Evolutionary conservation across 805 yeast genomes (phyloP).

Genomic region (Cyberlindnera americana): DNA sequence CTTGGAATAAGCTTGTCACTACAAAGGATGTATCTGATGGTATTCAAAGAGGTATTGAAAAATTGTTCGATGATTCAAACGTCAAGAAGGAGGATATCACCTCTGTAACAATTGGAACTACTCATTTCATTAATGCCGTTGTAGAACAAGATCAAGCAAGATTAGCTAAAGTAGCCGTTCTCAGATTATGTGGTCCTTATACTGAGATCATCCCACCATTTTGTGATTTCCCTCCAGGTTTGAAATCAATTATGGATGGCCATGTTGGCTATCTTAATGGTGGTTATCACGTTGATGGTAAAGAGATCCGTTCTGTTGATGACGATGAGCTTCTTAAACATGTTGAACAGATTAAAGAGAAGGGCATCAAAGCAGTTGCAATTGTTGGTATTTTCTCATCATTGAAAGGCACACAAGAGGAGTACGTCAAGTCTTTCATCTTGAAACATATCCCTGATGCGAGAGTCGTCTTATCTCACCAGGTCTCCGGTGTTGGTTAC

Average conservation of each 20-base stretch:
- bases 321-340: conserved; percentile 29
- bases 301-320: conserved; percentile 32
- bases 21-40: conserved; percentile 43
- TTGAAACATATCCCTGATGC: conserved; percentile 33
- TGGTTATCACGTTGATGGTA: conserved; percentile 41
- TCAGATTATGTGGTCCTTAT: conserved; percentile 42
- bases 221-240: conserved; percentile 40
- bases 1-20: conserved; percentile 42
- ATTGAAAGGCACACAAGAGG: conserved; percentile 36
- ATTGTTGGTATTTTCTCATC: conserved; percentile 39
- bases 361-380: conserved; percentile 36
- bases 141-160: conserved; percentile 41
- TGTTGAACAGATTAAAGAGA: conserved; percentile 29
- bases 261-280: conserved; percentile 36
- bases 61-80: conserved; percentile 29
- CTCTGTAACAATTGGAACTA: conserved; percentile 46
- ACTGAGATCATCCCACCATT: conserved; percentile 36
- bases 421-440: conserved; percentile 31
- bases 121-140: conserved; percentile 48
- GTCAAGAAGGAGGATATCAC: conserved; percentile 30
- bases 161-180: conserved; percentile 40
- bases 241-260: conserved; percentile 33
- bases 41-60: conserved; percentile 33
- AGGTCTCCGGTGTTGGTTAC: conserved; percentile 40
- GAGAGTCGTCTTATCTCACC: conserved; percentile 36